phyloP scores from a whole-genome alignment of 78 protist genomes.

The Dictyostelium purpureum region DNA sequence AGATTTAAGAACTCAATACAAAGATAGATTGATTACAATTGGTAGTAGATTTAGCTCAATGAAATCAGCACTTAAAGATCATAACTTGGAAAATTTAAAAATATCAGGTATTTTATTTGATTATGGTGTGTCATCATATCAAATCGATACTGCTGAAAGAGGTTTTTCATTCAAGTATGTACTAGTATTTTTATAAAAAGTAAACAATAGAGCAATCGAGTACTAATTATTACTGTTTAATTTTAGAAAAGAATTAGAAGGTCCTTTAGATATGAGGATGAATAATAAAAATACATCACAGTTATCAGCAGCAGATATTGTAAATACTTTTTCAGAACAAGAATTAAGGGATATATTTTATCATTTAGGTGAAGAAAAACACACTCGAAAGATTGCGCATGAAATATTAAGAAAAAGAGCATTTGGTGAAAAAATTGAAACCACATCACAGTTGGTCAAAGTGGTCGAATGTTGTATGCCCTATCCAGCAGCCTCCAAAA shows the following conservation, averaged over 20 bases:
- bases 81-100: not conserved
- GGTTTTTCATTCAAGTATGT: constrained; percentile 55
- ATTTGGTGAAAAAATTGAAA: not conserved
- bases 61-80: not conserved
- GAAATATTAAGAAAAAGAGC: constrained; percentile 29
- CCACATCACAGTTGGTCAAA: constrained; percentile 10
- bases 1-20: not conserved
- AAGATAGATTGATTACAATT: constrained; percentile 39
- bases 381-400: constrained; percentile 33
- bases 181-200: not conserved
- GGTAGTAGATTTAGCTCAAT: constrained; percentile 28
- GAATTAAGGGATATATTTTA: constrained; percentile 53
- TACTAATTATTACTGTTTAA: not conserved
- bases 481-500: constrained; percentile 56
- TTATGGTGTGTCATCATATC: constrained; percentile 47
- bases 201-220: too few relatives aligned
- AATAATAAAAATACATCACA: not conserved
- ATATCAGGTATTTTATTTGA: constrained; percentile 53
- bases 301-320: constrained; percentile 7
- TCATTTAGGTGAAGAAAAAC: constrained; percentile 68
- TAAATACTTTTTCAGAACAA: constrained; percentile 14
- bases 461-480: constrained; percentile 41
- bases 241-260: constrained; percentile 40
- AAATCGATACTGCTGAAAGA: constrained; percentile 47
- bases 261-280: constrained; percentile 77